phyloP scores from a whole-genome alignment of 805 yeast species.

The Myxozyma neglecta region DNA sequence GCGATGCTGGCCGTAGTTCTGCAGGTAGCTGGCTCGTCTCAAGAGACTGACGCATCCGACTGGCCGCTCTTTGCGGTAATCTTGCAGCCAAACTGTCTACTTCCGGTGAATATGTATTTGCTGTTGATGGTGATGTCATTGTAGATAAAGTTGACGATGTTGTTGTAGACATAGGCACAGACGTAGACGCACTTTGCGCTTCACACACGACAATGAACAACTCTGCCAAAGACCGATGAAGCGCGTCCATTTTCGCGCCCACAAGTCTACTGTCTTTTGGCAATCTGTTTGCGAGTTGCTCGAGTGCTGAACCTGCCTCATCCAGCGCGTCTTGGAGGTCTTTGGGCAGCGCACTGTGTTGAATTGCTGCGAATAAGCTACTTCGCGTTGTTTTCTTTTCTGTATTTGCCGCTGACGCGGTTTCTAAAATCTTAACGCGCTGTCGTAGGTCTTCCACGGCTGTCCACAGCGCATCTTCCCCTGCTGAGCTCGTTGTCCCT shows the following conservation, averaged over 20 bases:
- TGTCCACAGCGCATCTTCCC: not conserved
- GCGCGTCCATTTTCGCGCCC: constrained; percentile 16
- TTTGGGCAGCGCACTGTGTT: not conserved
- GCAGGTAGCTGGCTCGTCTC: constrained; percentile 22
- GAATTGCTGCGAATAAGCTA: not conserved
- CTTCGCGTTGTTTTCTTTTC: not conserved
- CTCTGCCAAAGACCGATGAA: constrained; percentile 16
- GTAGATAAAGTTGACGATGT: not conserved
- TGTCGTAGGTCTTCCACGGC: constrained; percentile 17
- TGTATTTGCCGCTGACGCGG: not conserved
- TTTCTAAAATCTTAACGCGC: constrained; percentile 2
- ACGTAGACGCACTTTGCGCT: not conserved
- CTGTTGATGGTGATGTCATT: not conserved
- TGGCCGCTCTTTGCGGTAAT: constrained; percentile 25
- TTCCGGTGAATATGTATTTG: not conserved
- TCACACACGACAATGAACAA: constrained; percentile 7
- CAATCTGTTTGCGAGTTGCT: not conserved
- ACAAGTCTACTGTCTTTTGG: not conserved
- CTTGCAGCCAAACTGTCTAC: constrained; percentile 6
- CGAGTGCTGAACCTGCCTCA: constrained; percentile 1
- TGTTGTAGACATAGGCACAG: too few species aligned
- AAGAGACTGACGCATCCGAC: constrained; percentile 23
- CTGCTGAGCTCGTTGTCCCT: not conserved
- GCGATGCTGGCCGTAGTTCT: constrained; percentile 20
- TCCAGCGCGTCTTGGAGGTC: not conserved